Percentiles rank a stretch among this genome's conserved stretches.
These are phyloP conservation scores for Leccinum ochraceum DNA, from an alignment of 768 basidiomycete genomes.

Conservation along the genomic window DNA sequence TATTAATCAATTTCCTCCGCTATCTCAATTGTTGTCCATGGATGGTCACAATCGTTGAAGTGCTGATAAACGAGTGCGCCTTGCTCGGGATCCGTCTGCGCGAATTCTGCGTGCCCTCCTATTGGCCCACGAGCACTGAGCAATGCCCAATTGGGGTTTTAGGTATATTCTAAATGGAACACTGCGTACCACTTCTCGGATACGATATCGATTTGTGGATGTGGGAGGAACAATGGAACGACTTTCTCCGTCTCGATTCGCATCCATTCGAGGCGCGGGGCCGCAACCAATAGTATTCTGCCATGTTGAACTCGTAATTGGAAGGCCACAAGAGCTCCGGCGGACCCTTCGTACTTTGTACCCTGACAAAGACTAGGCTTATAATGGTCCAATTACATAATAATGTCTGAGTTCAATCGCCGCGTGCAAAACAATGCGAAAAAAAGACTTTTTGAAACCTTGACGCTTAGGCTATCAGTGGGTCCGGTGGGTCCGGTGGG, in stretches of 20 bases:
- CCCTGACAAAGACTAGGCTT: not conserved
- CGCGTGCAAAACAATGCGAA: not conserved
- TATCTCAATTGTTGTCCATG: not conserved
- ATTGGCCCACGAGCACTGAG: not conserved
- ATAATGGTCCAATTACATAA: not conserved
- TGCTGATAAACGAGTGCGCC: not conserved
- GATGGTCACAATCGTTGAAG: not conserved
- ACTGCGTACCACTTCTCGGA: not conserved
- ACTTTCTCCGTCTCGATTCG: not conserved
- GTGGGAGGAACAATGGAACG: not conserved
- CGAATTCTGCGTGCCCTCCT: not conserved
- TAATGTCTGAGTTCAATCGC: not conserved
- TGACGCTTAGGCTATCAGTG: not conserved
- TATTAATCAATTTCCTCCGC: constrained; percentile 25
- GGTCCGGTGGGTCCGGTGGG: not conserved
- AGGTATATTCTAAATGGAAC: not conserved
- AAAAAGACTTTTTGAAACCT: not conserved
- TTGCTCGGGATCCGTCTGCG: not conserved
- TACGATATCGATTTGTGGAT: not conserved
- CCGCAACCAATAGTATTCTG: not conserved
- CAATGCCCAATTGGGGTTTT: not conserved
- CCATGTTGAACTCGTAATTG: not conserved
- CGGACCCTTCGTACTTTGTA: not conserved
- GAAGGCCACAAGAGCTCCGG: not conserved
- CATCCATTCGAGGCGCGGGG: not conserved